phyloP scores from a whole-genome alignment of 169 alveolate genomes.

The Plasmodium gallinaceum region DNA sequence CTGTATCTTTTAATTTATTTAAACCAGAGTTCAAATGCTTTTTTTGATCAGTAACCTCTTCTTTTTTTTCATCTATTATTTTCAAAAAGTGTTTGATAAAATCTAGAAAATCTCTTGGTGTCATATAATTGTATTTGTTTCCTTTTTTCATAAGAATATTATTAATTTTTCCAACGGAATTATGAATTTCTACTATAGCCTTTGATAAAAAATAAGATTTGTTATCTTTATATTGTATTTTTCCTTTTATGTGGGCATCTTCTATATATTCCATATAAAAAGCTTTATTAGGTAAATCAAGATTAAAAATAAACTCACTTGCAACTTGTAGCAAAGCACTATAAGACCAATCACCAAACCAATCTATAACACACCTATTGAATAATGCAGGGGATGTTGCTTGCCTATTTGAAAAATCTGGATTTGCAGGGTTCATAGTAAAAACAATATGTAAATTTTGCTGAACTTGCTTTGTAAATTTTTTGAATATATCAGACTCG shows the following conservation, averaged over 20 bases:
- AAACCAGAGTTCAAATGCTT: constrained; percentile 95
- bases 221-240: constrained; percentile 37
- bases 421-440: constrained; percentile 99
- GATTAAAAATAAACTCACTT: constrained; percentile 88
- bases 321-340: constrained; percentile 97
- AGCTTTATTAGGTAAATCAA: constrained; percentile 80
- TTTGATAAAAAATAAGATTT: constrained; percentile 62
- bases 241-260: constrained; percentile 65
- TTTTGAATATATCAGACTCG: constrained; percentile 95
- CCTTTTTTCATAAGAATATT: constrained; percentile 71
- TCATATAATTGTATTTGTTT: constrained; percentile 69
- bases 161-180: constrained; percentile 48
- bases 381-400: constrained; percentile 98
- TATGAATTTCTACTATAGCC: constrained; percentile 73
- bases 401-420: constrained; percentile 97
- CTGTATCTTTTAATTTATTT: constrained; percentile 95
- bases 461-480: constrained; percentile 95
- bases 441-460: constrained; percentile 97
- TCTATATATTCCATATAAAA: constrained; percentile 63
- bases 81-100: constrained; percentile 95
- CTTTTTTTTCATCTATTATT: constrained; percentile 92
- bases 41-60: constrained; percentile 94
- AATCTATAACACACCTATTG: constrained; percentile 98
- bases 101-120: constrained; percentile 97
- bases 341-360: constrained; percentile 98